A percentile compares a stretch with the other conserved stretches of the same genome.
phyloP scores from a whole-genome alignment of 1,284 basidiomycete genomes.

The Leccinum laetum region DNA sequence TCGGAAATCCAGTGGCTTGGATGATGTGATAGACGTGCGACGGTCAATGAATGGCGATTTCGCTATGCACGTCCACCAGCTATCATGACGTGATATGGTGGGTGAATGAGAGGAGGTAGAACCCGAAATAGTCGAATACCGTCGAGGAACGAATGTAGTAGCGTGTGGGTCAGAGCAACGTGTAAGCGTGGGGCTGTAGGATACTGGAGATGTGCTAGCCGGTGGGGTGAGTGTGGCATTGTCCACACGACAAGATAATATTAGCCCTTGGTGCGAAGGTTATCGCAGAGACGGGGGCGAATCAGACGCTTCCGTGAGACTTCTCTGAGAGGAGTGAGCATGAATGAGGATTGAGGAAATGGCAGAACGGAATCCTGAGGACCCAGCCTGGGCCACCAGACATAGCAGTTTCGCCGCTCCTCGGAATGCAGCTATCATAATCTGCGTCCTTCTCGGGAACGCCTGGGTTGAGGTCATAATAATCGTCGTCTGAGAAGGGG shows the following conservation, averaged over 20 bases:
- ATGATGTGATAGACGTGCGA: slow-evolving; percentile 40
- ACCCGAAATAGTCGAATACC: slow-evolving; percentile 14
- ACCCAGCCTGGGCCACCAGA: slow-evolving; percentile 24
- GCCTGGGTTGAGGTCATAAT: slow-evolving; percentile 14
- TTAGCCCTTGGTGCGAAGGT: slow-evolving; percentile 21
- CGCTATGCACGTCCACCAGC: slow-evolving; percentile 48
- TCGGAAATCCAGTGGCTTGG: slow-evolving; percentile 57
- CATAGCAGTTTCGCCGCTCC: slow-evolving; percentile 27
- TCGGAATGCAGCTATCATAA: slow-evolving; percentile 39
- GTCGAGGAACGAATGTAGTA: slow-evolving; percentile 7
- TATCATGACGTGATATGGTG: slow-evolving; percentile 40
- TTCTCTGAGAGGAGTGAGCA: slow-evolving; percentile 30
- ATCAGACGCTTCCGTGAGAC: slow-evolving; percentile 25
- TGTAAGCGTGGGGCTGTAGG: slow-evolving; percentile 17
- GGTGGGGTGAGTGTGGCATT: slow-evolving; percentile 12
- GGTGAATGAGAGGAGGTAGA: slow-evolving; percentile 33
- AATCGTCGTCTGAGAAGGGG: slow-evolving; percentile 21
- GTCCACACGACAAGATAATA: slow-evolving; percentile 30
- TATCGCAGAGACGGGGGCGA: slow-evolving; percentile 28
- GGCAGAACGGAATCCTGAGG: slow-evolving; percentile 28
- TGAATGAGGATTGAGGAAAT: slow-evolving; percentile 28
- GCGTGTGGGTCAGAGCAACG: slow-evolving; percentile 14
- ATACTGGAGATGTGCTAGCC: slow-evolving; percentile 5
- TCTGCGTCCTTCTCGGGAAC: slow-evolving; percentile 22
- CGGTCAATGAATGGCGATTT: slow-evolving; percentile 44